phyloP scores from a whole-genome alignment of 768 basidiomycete species.

The Agaricus sinodeliciosus region DNA sequence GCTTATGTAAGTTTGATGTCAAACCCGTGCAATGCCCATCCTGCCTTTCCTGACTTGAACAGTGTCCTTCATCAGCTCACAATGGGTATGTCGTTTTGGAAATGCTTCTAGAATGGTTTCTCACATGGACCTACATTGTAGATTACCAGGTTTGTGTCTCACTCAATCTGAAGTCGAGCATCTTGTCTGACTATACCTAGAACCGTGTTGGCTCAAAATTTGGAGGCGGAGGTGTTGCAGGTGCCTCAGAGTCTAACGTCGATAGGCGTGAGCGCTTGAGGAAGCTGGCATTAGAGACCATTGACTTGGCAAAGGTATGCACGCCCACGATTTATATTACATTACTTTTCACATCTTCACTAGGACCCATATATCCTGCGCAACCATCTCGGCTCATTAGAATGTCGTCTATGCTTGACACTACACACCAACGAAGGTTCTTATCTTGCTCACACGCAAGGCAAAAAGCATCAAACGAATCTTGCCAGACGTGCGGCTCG shows the following conservation, averaged over 20 bases:
- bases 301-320: slow-evolving; percentile 91
- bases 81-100: slow-evolving; percentile 31
- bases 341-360: slow-evolving; percentile 9
- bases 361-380: slow-evolving; percentile 96
- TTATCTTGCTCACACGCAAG: slow-evolving; percentile 98
- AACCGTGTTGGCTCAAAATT: slow-evolving; percentile 96
- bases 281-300: slow-evolving; percentile 94
- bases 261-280: slow-evolving; percentile 91
- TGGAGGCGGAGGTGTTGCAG: slow-evolving; percentile 93
- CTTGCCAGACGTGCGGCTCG: slow-evolving; percentile 95
- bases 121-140: slow-evolving; percentile 21
- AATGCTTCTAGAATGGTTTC: neutral
- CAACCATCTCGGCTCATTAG: slow-evolving; percentile 96
- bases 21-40: neutral
- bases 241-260: slow-evolving; percentile 91
- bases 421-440: slow-evolving; percentile 99
- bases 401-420: slow-evolving; percentile 96
- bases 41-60: neutral
- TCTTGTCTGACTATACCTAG: slow-evolving; percentile 27
- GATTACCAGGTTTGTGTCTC: slow-evolving; percentile 60
- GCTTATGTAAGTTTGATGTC: slow-evolving; percentile 5
- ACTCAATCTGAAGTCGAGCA: neutral
- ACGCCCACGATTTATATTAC: neutral
- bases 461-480: slow-evolving; percentile 99
- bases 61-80: neutral